Evolutionary conservation across 768 basidiomycete genomes (phyloP), one percentile per base, ranked within the genome.

Genomic region (Pisolithus sp.): DNA sequence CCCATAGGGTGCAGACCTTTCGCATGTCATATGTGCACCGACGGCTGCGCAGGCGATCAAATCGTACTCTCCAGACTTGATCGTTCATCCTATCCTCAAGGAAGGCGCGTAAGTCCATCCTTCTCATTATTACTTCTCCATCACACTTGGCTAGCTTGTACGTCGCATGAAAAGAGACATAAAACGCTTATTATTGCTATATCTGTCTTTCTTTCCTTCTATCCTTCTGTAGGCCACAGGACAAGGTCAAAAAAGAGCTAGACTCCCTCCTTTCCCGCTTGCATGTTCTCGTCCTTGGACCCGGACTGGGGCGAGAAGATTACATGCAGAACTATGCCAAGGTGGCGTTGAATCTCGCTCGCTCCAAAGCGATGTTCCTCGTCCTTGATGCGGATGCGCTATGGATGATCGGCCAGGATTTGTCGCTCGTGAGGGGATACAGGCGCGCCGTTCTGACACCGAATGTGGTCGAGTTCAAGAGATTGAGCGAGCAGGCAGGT

Each of bases 11-110:
- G 90, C 86, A 46, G 95, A 98, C 68, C 76, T 97, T 20, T 93
- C 94, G 21, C 96, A 98, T 76, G 91, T 98, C 53, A 95, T 98
- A 50, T 99, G 96, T 71, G 86, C 94, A 6, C 95, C 95, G 0
- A 83, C 81, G 0, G 95, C 96, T 6, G 92, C 93, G 24, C 78
- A 78, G 5, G 87, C 93, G 42, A 99, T 99, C 76, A 99, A 99
- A 71, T 86, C 89, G 0, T 99, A 97, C 67, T 94, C 91, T 4
- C 93, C 93, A 2, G 94, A 99, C 69, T 71, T 99, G 41, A 99
- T 99, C 62, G 96, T 99, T 0, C 95, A 99, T 62, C 94, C 92
- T 2, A 90, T 98, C 50, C 77, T 99, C 5, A 71, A 77, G 26
- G 78, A 86, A 64, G 78, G 83, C 46, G 69, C 73, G 83, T 89